These are phyloP conservation scores for Epichloe glyceriae DNA, from an alignment of 2,329 filamentous ascomycete species.

Conservation along the genomic window DNA sequence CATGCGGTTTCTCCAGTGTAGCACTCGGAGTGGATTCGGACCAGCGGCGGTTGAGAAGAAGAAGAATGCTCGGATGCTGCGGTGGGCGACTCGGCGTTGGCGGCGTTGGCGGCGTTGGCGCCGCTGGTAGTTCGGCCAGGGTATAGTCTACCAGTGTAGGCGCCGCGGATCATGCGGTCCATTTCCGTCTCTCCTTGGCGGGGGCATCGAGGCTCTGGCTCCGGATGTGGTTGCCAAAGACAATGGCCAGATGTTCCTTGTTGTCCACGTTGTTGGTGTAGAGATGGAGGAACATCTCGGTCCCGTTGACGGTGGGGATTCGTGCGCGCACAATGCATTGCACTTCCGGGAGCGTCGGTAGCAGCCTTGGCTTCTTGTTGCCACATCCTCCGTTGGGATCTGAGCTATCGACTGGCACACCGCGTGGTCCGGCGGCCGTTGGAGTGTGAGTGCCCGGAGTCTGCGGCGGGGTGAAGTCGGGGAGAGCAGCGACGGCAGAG, in stretches of 20 bases:
- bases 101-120: slow-evolving; percentile 40
- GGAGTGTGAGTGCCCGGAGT: slow-evolving; percentile 49
- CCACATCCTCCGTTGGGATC: slow-evolving; percentile 46
- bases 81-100: slow-evolving; percentile 11
- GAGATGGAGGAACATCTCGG: slow-evolving; percentile 93
- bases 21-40: slow-evolving; percentile 94
- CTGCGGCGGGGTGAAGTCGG: slow-evolving; percentile 68
- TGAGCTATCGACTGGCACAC: slow-evolving; percentile 48
- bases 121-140: slow-evolving; percentile 72
- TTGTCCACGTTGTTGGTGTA: slow-evolving; percentile 88
- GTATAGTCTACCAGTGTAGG: slow-evolving; percentile 77
- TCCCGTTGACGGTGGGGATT: slow-evolving; percentile 81
- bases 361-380: slow-evolving; percentile 54
- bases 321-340: slow-evolving; percentile 87
- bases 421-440: slow-evolving; percentile 28
- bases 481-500: slow-evolving; percentile 64
- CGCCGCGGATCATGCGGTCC: slow-evolving; percentile 86
- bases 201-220: slow-evolving; percentile 55
- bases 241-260: slow-evolving; percentile 94
- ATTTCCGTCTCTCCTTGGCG: slow-evolving; percentile 70
- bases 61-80: background rate
- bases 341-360: slow-evolving; percentile 69
- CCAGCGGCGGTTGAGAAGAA: slow-evolving; percentile 44
- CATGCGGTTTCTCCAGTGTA: slow-evolving; percentile 98
- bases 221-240: slow-evolving; percentile 81